Evolutionary conservation across 78 protist species (phyloP), one percentile per base, ranked within the genome.

Genomic region (Dictyostelium brefeldianum): DNA sequence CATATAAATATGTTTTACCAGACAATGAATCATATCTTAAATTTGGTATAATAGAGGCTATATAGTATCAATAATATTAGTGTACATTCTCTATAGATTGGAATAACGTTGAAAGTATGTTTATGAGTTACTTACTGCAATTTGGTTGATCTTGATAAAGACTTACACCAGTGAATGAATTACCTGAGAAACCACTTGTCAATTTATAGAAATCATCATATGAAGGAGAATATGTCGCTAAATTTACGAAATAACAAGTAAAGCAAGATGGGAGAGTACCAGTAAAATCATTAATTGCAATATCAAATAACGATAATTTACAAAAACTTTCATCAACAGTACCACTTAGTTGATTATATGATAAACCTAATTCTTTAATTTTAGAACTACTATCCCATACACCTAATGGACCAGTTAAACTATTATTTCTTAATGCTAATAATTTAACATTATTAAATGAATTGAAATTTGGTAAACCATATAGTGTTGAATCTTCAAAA

Each of bases 31-130:
- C 67, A 57, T 57, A 22, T 57, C 67, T 57, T 57, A 57, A n/a
- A 57, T 57, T 57, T 57, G 67, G 67, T 57, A 57, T 29, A n/a
- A 57, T 57, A 7, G 67, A n/a, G 18, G 67, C 67, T 57, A n/a
- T 0, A 53, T 14, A n/a, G n/a, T 15, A 22, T n/a, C 18, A 57
- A n/a, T 7, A 2, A n/a, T 17, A n/a, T n/a, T 57, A 5, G 10
- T n/a, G n/a, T n/a, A n/a, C n/a, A n/a, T n/a, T n/a, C n/a, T n/a
- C n/a, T n/a, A n/a, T n/a, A n/a, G n/a, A n/a, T n/a, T n/a, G n/a
- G n/a, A n/a, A n/a, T n/a, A n/a, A n/a, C n/a, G n/a, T n/a, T n/a
- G n/a, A n/a, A n/a, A n/a, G n/a, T n/a, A n/a, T n/a, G n/a, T n/a
- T n/a, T n/a, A n/a, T n/a, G n/a, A n/a, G n/a, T n/a, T n/a, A 57